phyloP scores from a whole-genome alignment of 2,329 filamentous ascomycete genomes.

The Cercospora sp. region DNA sequence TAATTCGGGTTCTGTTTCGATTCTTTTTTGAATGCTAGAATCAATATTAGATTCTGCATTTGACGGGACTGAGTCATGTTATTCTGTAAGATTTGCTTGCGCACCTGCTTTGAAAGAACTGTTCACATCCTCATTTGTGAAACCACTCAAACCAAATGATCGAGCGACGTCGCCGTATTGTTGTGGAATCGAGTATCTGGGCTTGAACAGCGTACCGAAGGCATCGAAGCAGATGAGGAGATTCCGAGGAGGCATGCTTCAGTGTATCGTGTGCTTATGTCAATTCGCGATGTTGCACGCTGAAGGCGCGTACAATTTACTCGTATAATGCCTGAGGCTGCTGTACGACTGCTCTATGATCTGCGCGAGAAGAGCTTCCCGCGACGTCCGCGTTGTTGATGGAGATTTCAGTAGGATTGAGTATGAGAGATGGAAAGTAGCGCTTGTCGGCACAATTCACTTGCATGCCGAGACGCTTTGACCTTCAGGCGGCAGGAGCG shows the following conservation, averaged over 20 bases:
- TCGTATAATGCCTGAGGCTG: not conserved
- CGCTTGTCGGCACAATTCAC: not conserved
- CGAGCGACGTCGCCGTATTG: slow-evolving; percentile 59
- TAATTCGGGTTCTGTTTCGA: slow-evolving; percentile 58
- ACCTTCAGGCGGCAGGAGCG: not conserved
- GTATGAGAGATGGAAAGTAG: not conserved
- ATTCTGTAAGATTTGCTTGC: not conserved
- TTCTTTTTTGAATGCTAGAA: slow-evolving; percentile 51
- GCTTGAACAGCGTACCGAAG: slow-evolving; percentile 64
- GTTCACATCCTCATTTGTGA: slow-evolving; percentile 47
- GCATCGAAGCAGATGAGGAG: slow-evolving; percentile 64
- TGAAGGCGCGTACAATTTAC: not conserved
- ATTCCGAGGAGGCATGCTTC: slow-evolving; percentile 39
- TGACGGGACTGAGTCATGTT: not conserved
- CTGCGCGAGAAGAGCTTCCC: not conserved
- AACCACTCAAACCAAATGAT: slow-evolving; percentile 51
- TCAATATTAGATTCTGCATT: too few relatives aligned
- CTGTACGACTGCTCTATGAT: not conserved
- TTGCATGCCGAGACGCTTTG: slow-evolving; percentile 1
- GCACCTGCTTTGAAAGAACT: slow-evolving; percentile 45
- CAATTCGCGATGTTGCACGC: not conserved
- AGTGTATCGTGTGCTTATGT: not conserved
- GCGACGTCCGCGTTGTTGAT: not conserved
- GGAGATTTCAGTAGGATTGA: not conserved
- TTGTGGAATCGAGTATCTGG: slow-evolving; percentile 51